Percentiles rank a stretch among this genome's conserved stretches.
These are phyloP conservation scores for Stachybotrys chlorohalonatus DNA, from an alignment of 2,329 filamentous ascomycete species.

Conservation along the genomic window DNA sequence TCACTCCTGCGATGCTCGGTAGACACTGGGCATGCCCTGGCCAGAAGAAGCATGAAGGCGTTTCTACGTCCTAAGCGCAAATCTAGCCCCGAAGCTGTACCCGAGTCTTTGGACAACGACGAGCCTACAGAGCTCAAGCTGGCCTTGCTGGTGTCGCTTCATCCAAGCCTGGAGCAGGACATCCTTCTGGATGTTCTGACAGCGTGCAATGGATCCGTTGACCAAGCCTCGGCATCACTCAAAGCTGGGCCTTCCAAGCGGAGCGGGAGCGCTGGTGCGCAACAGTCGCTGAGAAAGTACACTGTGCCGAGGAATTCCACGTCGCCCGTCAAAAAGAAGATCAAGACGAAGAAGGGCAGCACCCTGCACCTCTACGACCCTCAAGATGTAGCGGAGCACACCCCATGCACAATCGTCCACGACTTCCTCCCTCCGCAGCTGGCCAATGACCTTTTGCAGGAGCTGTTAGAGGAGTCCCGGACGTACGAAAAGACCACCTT, in stretches of 20 bases:
- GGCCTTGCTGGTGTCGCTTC: slow-evolving; percentile 70
- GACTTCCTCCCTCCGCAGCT: slow-evolving; percentile 70
- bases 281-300: slow-evolving; percentile 55
- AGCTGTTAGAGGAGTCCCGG: slow-evolving; percentile 65
- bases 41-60: slow-evolving; percentile 38
- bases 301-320: slow-evolving; percentile 12
- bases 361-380: slow-evolving; percentile 81
- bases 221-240: slow-evolving; percentile 52
- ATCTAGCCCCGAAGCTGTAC: slow-evolving; percentile 16
- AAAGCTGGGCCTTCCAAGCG: slow-evolving; percentile 8
- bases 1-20: too few species aligned
- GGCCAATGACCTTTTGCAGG: slow-evolving; percentile 64
- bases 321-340: slow-evolving; percentile 32
- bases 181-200: slow-evolving; percentile 71
- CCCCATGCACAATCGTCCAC: slow-evolving; percentile 85
- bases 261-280: slow-evolving; percentile 35
- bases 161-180: slow-evolving; percentile 54
- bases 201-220: slow-evolving; percentile 67
- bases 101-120: slow-evolving; percentile 35
- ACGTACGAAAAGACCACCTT: slow-evolving; percentile 67
- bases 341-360: slow-evolving; percentile 64
- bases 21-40: background rate
- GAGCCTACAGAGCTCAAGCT: slow-evolving; percentile 88
- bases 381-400: slow-evolving; percentile 69
- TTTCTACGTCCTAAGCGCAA: slow-evolving; percentile 50